phyloP scores from a whole-genome alignment of 2,329 filamentous ascomycete species.

The Fusarium caatingaense region DNA sequence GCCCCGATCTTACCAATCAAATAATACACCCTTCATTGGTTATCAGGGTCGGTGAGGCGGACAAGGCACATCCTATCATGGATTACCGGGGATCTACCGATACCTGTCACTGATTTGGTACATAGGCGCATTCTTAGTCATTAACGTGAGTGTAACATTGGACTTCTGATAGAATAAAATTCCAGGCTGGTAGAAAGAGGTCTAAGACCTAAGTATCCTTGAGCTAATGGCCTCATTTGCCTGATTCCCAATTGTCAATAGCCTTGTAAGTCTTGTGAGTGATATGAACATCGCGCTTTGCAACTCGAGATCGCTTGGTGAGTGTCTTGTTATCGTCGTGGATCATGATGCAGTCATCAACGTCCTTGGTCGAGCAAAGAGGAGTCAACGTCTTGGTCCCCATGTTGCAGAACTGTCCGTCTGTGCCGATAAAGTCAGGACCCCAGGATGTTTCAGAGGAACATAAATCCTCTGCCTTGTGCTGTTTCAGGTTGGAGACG shows the following conservation, averaged over 20 bases:
- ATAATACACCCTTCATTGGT: too few species aligned
- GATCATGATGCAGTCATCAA: neutral
- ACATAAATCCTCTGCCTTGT: neutral
- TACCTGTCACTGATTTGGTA: too few species aligned
- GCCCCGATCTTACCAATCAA: too few species aligned
- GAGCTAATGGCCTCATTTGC: neutral
- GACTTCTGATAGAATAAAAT: too few species aligned
- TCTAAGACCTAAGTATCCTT: too few species aligned
- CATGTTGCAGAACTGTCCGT: neutral
- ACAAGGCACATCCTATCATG: too few species aligned
- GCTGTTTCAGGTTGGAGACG: rapidly evolving
- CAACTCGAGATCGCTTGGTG: neutral
- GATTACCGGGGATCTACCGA: too few species aligned
- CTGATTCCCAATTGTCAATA: neutral
- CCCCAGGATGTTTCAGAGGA: neutral
- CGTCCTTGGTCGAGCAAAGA: neutral
- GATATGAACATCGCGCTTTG: neutral
- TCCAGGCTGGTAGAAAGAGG: too few species aligned
- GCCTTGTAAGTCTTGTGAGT: neutral
- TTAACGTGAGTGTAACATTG: too few species aligned
- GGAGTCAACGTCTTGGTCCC: neutral
- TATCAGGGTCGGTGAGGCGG: too few species aligned
- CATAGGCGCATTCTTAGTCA: too few species aligned
- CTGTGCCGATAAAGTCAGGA: neutral
- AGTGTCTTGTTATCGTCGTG: neutral